Evolutionary conservation across 257 asterid genomes (phyloP).

Genomic region (Jacaranda mimosifolia): DNA sequence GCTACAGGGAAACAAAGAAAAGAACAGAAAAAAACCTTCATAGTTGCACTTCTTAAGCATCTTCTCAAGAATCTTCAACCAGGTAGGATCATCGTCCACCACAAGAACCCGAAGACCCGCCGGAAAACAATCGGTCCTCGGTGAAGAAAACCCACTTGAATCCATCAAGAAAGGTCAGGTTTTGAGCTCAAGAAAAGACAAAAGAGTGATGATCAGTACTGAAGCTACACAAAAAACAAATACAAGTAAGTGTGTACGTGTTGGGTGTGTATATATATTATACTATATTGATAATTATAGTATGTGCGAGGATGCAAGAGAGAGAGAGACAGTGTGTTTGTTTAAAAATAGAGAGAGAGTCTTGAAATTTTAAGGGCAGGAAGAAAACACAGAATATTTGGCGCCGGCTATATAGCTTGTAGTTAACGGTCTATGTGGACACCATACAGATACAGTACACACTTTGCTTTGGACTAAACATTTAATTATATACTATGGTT

Average conservation of each 20-base stretch:
- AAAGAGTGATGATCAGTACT: slow-evolving; percentile 41
- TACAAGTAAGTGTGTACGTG: slow-evolving; percentile 27
- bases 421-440: slow-evolving; percentile 49
- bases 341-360: slow-evolving; percentile 28
- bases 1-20: background rate
- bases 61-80: slow-evolving; percentile 97
- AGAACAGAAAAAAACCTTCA: slow-evolving; percentile 60
- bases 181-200: slow-evolving; percentile 39
- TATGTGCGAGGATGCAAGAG: slow-evolving; percentile 25
- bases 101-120: slow-evolving; percentile 94
- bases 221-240: slow-evolving; percentile 34
- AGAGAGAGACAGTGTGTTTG: background rate
- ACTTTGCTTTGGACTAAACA: background rate
- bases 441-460: slow-evolving; percentile 4
- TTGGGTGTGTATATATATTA: slow-evolving; percentile 27
- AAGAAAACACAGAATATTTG: slow-evolving; percentile 52
- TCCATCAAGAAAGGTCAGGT: slow-evolving; percentile 54
- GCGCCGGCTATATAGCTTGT: slow-evolving; percentile 59
- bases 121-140: slow-evolving; percentile 76
- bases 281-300: slow-evolving; percentile 36
- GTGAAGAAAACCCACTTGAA: slow-evolving; percentile 66
- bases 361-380: slow-evolving; percentile 39
- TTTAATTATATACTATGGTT: background rate
- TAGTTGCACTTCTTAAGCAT: slow-evolving; percentile 95
- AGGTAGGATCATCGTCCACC: slow-evolving; percentile 96